phyloP scores from a whole-genome alignment of 192 early-diverging fungal genomes.

The Neocallimastix lanati region DNA sequence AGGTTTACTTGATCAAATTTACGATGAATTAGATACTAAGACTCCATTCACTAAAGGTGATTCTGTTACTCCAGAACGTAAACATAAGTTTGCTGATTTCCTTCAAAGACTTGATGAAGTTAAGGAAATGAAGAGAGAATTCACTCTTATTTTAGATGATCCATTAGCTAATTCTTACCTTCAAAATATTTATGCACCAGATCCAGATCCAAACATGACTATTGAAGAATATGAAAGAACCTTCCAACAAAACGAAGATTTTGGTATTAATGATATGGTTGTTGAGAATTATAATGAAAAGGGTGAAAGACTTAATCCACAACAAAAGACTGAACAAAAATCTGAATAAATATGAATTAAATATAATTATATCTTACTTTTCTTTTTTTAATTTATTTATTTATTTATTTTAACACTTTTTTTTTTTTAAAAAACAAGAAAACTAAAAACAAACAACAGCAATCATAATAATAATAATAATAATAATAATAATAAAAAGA shows the following conservation, averaged over 20 bases:
- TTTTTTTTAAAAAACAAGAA: no score
- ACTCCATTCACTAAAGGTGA: constrained; percentile 57
- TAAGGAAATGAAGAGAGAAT: constrained; percentile 20
- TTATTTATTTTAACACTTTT: no score
- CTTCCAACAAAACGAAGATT: constrained; percentile 70
- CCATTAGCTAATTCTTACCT: constrained; percentile 79
- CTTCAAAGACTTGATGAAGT: constrained; percentile 49
- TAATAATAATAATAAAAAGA: no score
- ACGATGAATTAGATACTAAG: constrained; percentile 56
- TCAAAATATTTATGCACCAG: constrained; percentile 81
- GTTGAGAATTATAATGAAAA: constrained; percentile 1
- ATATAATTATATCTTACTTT: no score
- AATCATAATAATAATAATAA: no score
- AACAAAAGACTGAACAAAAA: not conserved
- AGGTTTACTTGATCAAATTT: constrained; percentile 71
- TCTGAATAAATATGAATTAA: no score
- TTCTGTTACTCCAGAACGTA: constrained; percentile 28
- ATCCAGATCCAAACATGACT: constrained; percentile 84
- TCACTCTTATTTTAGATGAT: constrained; percentile 73
- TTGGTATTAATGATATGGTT: constrained; percentile 79
- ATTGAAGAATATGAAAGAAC: constrained; percentile 68
- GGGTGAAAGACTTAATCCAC: not conserved
- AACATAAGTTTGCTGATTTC: constrained; percentile 41
- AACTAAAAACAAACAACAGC: no score
- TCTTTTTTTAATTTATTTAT: no score